These are phyloP conservation scores for Alternaria alternata DNA, from an alignment of 2,329 filamentous ascomycete species.

Conservation along the genomic window DNA sequence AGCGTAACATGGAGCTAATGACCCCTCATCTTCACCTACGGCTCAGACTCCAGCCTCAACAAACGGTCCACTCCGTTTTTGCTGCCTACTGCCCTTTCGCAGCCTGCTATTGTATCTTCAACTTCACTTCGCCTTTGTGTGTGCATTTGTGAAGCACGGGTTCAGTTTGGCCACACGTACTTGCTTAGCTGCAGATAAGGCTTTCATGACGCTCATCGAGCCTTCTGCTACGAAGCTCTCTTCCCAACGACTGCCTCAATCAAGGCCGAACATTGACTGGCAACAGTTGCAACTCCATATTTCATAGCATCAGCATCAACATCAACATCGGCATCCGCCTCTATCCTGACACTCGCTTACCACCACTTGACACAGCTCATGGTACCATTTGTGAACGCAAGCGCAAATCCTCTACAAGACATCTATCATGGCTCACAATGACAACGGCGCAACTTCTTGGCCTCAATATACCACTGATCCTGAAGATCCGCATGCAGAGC, in stretches of 20 bases:
- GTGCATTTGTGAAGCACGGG: conserved; percentile 28
- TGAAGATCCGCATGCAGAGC: conserved; percentile 28
- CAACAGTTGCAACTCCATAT: not conserved
- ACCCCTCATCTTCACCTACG: conserved; percentile 23
- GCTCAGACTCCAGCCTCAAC: conserved; percentile 16
- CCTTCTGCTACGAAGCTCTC: conserved; percentile 14
- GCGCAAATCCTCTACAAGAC: conserved; percentile 1
- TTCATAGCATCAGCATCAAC: not conserved
- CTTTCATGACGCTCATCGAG: conserved; percentile 20
- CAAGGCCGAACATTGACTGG: not conserved
- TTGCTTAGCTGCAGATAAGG: conserved; percentile 29
- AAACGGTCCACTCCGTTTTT: conserved; percentile 15
- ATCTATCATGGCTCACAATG: conserved; percentile 39
- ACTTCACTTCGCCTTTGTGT: conserved; percentile 10
- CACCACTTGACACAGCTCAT: conserved; percentile 1
- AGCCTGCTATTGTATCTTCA: conserved; percentile 8
- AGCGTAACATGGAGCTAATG: conserved; percentile 29
- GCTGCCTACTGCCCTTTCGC: conserved; percentile 13
- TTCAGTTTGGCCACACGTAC: conserved; percentile 24
- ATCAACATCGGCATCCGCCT: not conserved
- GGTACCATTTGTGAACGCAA: not conserved
- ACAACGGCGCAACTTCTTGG: conserved; percentile 29
- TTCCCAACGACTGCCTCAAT: conserved; percentile 11
- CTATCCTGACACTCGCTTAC: conserved; percentile 1
- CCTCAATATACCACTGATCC: conserved; percentile 26